Base-by-base conservation (phyloP, 106 monocot species). In the Acanthochlamys bracteata region DNA sequence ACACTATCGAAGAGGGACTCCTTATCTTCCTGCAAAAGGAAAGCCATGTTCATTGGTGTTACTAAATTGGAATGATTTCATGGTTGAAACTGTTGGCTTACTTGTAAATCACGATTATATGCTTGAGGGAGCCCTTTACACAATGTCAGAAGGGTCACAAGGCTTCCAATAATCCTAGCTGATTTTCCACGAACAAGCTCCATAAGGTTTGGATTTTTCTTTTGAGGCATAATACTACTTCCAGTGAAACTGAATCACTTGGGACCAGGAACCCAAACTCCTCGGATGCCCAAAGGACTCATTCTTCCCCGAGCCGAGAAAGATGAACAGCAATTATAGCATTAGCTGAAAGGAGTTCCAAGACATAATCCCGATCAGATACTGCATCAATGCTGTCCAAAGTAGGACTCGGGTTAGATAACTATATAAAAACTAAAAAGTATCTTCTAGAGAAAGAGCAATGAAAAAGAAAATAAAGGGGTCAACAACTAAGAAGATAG, bases 131-230 rank as follows among this genome's bases (percentile, higher is more conserved):
- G 96, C n/a, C 96, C 96, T 78, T 96, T 96, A 72, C 96, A 96
- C 12, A 96, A 69, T 53, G 82, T 76, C 16, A 96, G 59, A 53
- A 96, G 78, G 10, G 90, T 88, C 16, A 87, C 58, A 47, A 96
- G 84, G 47, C 76, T 71, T 56, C 88, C 90, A 0, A 96, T 71
- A 69, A 91, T 81, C 61, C 96, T 80, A 62, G 91, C 84, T 41
- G 96, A 91, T 61, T 96, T 96, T 56, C 96, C 96, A 60, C 91
- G 90, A 54, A 96, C 96, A 33, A 96, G 81, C 72, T 96, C 96
- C 96, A 96, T 96, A 24, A 90, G 96, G 72, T 96, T 90, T 63
- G 96, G 91, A 75, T 96, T 96, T 78, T 96, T 95, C 80, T 90
- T 95, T 45, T 95, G 95, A 45, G 95, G 90, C 90, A 95, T 96